Evolutionary conservation across 371 early-diverging fungal genomes (phyloP).

Genomic region (Lichtheimia hyalospora): DNA sequence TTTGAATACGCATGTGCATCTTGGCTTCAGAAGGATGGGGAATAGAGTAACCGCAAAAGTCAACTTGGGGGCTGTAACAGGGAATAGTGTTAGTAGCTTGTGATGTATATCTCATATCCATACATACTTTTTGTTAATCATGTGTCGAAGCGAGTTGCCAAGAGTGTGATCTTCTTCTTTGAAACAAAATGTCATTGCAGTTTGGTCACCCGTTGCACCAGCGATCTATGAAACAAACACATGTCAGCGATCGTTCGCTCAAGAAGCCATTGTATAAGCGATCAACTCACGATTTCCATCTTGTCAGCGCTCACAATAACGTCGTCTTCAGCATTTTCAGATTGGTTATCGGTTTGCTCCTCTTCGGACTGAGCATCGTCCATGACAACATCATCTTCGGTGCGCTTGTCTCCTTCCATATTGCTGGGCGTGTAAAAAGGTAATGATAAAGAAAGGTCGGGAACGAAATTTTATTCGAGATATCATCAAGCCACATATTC

Average conservation of each 20-base stretch:
- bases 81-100: background rate
- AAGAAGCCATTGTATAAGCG: background rate
- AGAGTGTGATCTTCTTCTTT: slow-evolving; percentile 96
- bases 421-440: background rate
- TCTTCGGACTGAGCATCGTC: slow-evolving; percentile 26
- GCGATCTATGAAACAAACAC: slow-evolving; percentile 35
- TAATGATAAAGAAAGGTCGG: background rate
- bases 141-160: slow-evolving; percentile 91
- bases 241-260: background rate
- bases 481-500: background rate
- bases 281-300: slow-evolving; percentile 52
- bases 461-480: background rate
- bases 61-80: slow-evolving; percentile 75
- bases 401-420: background rate
- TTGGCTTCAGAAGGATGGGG: slow-evolving; percentile 99
- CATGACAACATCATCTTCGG: slow-evolving; percentile 22
- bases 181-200: slow-evolving; percentile 84
- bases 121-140: slow-evolving; percentile 89
- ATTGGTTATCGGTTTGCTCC: slow-evolving; percentile 37
- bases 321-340: slow-evolving; percentile 19
- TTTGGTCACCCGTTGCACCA: slow-evolving; percentile 71
- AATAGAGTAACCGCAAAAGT: slow-evolving; percentile 98
- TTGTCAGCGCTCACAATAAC: slow-evolving; percentile 44
- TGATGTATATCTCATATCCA: background rate
- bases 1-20: slow-evolving; percentile 95